Evolutionary conservation across 208 protist species (phyloP).

Genomic region (Balamuthia mandrillaris): DNA sequence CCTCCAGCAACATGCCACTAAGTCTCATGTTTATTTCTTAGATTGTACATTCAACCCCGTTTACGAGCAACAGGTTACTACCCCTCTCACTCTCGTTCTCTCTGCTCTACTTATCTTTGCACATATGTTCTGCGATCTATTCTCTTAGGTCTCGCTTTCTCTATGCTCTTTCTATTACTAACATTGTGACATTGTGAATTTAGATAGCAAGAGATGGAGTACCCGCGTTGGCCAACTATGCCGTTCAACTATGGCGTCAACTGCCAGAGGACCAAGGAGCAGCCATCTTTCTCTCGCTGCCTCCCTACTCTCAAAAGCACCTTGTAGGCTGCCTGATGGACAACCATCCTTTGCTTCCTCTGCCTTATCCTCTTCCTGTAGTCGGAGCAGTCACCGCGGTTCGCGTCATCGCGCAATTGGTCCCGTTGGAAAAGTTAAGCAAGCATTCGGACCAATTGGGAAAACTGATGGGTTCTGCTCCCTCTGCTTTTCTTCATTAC

Average conservation of each 20-base stretch:
- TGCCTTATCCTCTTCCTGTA: background rate
- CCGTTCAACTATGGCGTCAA: too few relatives aligned
- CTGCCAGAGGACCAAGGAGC: background rate
- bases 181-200: background rate
- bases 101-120: background rate
- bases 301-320: background rate
- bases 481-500: background rate
- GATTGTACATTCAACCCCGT: background rate
- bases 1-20: background rate
- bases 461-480: background rate
- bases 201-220: background rate
- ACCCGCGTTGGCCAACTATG: background rate
- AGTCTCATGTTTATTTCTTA: background rate
- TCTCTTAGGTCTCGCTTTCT: background rate
- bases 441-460: background rate
- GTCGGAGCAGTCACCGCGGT: background rate
- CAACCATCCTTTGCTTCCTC: background rate
- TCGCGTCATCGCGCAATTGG: background rate
- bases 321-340: background rate
- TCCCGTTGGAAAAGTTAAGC: background rate
- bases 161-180: background rate
- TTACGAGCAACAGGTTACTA: background rate
- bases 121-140: background rate
- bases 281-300: background rate
- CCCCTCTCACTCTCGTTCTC: background rate